A percentile compares a stretch with the other conserved stretches of the same genome.
phyloP scores from a whole-genome alignment of 805 yeast genomes.

The Starmerella ratchasimensis region DNA sequence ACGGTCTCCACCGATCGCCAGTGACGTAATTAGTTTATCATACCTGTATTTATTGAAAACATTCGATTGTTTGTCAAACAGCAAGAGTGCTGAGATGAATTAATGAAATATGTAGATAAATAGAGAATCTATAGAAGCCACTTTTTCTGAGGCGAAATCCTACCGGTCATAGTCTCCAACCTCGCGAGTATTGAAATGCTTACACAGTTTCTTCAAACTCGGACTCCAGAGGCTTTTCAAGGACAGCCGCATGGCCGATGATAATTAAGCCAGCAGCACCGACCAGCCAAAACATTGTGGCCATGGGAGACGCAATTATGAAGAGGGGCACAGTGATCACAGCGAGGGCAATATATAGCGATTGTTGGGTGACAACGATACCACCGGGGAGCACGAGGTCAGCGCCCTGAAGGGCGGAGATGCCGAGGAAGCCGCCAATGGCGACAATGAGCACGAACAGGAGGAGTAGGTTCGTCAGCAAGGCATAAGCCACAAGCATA shows the following conservation, averaged over 20 bases:
- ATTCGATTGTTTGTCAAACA: background rate
- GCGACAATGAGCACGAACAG: conserved; percentile 70
- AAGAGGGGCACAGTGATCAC: conserved; percentile 70
- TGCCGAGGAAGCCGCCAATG: conserved; percentile 61
- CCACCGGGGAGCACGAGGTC: conserved; percentile 63
- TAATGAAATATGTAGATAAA: too few relatives aligned
- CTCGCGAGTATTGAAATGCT: too few relatives aligned
- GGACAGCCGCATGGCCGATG: conserved; percentile 71
- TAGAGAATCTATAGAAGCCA: too few relatives aligned
- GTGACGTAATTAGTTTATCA: too few relatives aligned
- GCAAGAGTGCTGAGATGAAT: background rate
- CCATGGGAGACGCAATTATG: conserved; percentile 75
- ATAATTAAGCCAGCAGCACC: conserved; percentile 73
- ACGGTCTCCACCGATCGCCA: too few relatives aligned
- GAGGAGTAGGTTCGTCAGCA: conserved; percentile 71
- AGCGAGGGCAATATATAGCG: conserved; percentile 64
- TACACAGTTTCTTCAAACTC: conserved; percentile 60
- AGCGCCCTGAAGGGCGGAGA: conserved; percentile 64
- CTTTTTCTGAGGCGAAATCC: too few relatives aligned
- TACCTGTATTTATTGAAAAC: background rate
- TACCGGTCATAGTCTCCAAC: too few relatives aligned
- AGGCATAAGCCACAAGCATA: conserved; percentile 64
- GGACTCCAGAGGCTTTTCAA: conserved; percentile 93
- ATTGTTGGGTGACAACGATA: conserved; percentile 55
- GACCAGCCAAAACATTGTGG: conserved; percentile 81